Conservation (phyloP, 352 stramenopile genomes). For the Peronospora farinosa region DNA sequence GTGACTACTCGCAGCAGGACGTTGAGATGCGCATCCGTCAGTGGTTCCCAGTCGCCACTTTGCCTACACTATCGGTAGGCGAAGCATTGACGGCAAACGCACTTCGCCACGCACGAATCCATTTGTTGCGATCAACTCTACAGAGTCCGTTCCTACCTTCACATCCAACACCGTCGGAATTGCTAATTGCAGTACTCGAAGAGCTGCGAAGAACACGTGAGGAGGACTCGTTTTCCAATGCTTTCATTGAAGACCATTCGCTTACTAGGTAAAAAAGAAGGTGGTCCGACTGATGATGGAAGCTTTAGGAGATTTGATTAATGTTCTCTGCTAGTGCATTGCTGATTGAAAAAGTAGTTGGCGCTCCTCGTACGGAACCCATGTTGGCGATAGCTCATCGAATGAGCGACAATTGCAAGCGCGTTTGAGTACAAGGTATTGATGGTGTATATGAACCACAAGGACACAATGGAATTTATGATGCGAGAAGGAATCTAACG, state of each 20-base stretch:
- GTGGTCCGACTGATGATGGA: not conserved
- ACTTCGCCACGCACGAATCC: conserved; percentile 21
- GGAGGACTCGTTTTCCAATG: too few relatives aligned
- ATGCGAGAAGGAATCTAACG: not conserved
- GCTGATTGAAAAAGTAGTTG: conserved; percentile 21
- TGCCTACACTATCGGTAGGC: conserved; percentile 32
- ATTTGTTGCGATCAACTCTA: conserved; percentile 41
- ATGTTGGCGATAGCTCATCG: conserved; percentile 32
- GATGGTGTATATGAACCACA: too few relatives aligned
- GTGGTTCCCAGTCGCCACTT: conserved; percentile 32
- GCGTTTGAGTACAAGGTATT: conserved; percentile 35
- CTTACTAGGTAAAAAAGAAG: conserved; percentile 14
- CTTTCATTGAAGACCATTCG: conserved; percentile 7
- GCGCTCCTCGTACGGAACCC: conserved; percentile 16
- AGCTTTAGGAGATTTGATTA: not conserved
- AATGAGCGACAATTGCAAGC: conserved; percentile 26
- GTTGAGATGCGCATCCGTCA: conserved; percentile 23
- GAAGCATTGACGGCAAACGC: conserved; percentile 10
- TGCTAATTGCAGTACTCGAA: conserved; percentile 30
- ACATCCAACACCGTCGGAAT: conserved; percentile 39
- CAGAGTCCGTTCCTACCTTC: conserved; percentile 45
- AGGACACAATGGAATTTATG: not conserved
- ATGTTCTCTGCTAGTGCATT: conserved; percentile 17
- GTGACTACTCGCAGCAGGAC: conserved; percentile 12
- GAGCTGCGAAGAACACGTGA: conserved; percentile 18